Conservation (phyloP, 192 early-diverging fungal genomes). For the Backusella sp. region DNA sequence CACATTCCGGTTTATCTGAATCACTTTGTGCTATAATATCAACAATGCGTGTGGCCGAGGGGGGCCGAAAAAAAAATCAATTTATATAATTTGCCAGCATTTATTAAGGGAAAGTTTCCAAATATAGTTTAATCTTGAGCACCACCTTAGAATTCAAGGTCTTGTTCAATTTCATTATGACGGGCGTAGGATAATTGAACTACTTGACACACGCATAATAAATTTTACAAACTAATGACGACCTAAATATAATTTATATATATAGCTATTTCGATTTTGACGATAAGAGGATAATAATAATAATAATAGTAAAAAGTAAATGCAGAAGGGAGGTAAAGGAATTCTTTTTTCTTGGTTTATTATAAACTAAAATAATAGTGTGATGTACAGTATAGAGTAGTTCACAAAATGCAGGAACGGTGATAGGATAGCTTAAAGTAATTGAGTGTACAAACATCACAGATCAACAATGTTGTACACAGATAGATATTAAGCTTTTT, state of each 20-base stretch:
- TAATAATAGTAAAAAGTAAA: not conserved
- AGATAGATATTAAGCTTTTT: conserved; percentile 2
- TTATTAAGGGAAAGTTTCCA: conserved; percentile 6
- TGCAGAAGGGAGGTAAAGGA: not conserved
- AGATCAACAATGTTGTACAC: not conserved
- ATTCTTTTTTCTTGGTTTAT: not conserved
- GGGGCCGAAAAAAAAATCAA: not conserved
- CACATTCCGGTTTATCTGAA: conserved; percentile 5
- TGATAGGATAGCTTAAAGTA: not conserved
- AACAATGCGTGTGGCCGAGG: not conserved
- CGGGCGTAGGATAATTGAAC: not conserved
- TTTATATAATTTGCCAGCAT: not conserved
- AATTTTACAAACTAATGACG: not conserved
- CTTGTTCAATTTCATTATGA: not conserved
- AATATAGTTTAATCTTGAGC: not conserved
- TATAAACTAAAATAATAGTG: conserved; percentile 2
- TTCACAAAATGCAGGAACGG: conserved; percentile 2
- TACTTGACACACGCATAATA: not conserved
- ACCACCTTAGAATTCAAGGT: not conserved
- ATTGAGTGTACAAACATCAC: not conserved
- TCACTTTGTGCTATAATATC: not conserved
- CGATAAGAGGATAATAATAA: conserved; percentile 1
- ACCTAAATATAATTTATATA: not conserved
- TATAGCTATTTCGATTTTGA: not conserved
- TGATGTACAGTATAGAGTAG: not conserved